These are phyloP conservation scores for Gymnopilus junonius DNA, from an alignment of 768 basidiomycete genomes.

Conservation along the genomic window DNA sequence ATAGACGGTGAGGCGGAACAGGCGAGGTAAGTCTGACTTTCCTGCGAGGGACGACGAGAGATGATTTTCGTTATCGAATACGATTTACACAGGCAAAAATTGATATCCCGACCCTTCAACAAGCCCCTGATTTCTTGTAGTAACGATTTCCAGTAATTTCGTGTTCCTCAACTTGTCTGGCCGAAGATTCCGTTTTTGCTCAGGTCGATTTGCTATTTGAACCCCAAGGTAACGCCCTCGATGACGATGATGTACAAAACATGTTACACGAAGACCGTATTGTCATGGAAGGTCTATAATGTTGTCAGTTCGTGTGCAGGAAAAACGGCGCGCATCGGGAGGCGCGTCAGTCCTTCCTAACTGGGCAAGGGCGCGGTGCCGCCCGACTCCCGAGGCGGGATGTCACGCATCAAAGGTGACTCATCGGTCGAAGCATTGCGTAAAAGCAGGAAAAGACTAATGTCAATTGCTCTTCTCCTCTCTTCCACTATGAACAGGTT, in stretches of 20 bases:
- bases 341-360: constrained; percentile 10
- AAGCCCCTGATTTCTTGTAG: no score
- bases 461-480: background rate
- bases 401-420: constrained; percentile 13
- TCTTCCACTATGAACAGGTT: constrained; percentile 6
- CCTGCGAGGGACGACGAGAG: background rate
- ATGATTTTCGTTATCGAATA: background rate
- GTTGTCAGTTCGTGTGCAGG: no score
- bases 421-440: constrained; percentile 9
- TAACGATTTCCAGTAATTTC: no score
- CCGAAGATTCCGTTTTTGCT: background rate
- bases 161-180: no score
- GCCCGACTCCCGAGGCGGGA: background rate
- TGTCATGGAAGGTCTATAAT: background rate
- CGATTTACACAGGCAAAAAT: background rate
- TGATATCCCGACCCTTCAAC: background rate
- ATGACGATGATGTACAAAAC: background rate
- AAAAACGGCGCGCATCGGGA: no score
- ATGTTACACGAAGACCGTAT: background rate
- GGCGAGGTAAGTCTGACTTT: background rate
- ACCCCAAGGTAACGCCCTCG: background rate
- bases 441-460: constrained; percentile 6
- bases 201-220: background rate
- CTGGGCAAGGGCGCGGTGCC: constrained; percentile 12
- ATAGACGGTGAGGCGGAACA: background rate